Base-by-base conservation (phyloP, 305 asterid genomes). In the Fraxinus xanthoxyloides region DNA sequence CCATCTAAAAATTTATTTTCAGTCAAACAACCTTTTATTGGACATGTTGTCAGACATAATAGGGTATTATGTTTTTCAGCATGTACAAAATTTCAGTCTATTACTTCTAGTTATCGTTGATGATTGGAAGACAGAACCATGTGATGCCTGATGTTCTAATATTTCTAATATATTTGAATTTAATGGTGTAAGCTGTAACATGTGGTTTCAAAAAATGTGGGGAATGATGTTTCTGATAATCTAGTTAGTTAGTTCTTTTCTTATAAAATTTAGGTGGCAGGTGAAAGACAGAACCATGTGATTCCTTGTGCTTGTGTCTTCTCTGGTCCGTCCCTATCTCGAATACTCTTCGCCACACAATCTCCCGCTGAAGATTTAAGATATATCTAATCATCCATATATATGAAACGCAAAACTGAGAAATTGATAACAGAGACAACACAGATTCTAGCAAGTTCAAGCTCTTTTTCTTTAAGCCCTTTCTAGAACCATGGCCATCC, bases 221-320 rank as follows among this genome's bases (percentile, higher is more conserved):
- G 61, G 61, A 51, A 51, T 51, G 23, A 51, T 51, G 61, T 51
- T 51, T 4, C 61, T 51, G 61, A 17, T 15, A 15, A 51, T 51
- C 23, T 17, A 51, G 23, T n/a, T 17, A 51, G 61, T 51, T 51
- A 51, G 8, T 51, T 17, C 61, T 17, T 51, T 51, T 23, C 61
- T 51, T 51, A 4, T 51, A 51, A 51, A 17, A 8, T 51, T 51
- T 51, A 51, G 61, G 61, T 67, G 36, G 24, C 4, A n/a, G 17
- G 26, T 36, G 54, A 72, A 79, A 81, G 87, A 75, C 85, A 84
- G 75, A 65, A 46, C 59, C 87, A 85, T 86, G 87, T 76, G 86
- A 63, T 35, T 21, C 32, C 59, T 74, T 61, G 72, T 61, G 72
- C 30, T 59, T 59, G 13, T 21, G 56, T 13, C 56, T 59, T 19